Conservation (phyloP, 2,329 filamentous ascomycete genomes). For the Metarhizium sp. region DNA sequence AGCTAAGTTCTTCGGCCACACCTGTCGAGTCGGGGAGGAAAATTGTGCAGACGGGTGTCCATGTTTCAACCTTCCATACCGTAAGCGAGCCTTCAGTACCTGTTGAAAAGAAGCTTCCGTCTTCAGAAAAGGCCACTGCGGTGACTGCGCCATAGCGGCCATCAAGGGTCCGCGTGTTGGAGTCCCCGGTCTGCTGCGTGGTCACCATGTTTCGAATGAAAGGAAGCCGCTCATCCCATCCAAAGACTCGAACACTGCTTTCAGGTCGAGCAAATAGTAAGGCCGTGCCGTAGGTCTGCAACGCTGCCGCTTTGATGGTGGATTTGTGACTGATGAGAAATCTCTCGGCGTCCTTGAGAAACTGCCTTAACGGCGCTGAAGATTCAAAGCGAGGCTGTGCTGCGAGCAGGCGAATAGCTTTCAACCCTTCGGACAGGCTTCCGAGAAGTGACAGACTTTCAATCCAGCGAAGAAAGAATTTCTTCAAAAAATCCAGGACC, state of each 20-base stretch:
- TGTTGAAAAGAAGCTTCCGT: slow-evolving; percentile 6
- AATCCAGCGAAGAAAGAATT: slow-evolving; percentile 11
- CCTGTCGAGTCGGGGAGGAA: slow-evolving; percentile 7
- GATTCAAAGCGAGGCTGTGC: neutral
- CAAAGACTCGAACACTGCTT: slow-evolving; percentile 12
- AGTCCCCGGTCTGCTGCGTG: slow-evolving; percentile 7
- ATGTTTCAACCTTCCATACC: slow-evolving; percentile 2
- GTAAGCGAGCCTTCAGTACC: slow-evolving; percentile 7
- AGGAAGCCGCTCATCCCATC: slow-evolving; percentile 9
- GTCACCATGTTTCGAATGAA: slow-evolving; percentile 10
- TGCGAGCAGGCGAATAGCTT: slow-evolving; percentile 4
- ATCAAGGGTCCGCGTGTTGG: slow-evolving; percentile 6
- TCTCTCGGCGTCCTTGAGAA: slow-evolving; percentile 15
- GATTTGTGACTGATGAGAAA: slow-evolving; percentile 17
- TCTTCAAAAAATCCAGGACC: slow-evolving; percentile 10
- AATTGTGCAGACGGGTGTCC: slow-evolving; percentile 5
- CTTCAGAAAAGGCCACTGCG: slow-evolving; percentile 7
- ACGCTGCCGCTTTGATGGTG: slow-evolving; percentile 17
- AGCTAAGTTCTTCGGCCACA: slow-evolving; percentile 7
- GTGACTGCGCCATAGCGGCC: slow-evolving; percentile 7
- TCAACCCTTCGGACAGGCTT: slow-evolving; percentile 5
- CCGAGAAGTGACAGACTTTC: slow-evolving; percentile 10
- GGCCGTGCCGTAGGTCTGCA: slow-evolving; percentile 24
- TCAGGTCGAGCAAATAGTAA: slow-evolving; percentile 20
- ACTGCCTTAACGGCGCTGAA: slow-evolving; percentile 11